phyloP scores from a whole-genome alignment of 345 rosid species.

The Brassica carinata region DNA sequence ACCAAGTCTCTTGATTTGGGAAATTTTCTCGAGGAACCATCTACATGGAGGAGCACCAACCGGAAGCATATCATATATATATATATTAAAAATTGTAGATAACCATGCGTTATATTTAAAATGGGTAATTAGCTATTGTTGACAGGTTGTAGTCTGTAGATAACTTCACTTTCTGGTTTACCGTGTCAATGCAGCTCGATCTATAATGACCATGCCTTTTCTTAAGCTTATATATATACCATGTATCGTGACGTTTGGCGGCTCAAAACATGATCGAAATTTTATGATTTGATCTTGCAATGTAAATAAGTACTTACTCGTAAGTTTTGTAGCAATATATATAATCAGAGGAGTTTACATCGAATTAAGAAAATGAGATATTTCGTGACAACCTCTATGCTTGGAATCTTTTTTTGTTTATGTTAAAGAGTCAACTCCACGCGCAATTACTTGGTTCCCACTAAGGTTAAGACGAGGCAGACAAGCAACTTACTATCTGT shows the following conservation, averaged over 20 bases:
- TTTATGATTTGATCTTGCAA: neutral
- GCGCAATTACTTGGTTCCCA: slow-evolving; percentile 38
- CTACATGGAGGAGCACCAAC: slow-evolving; percentile 12
- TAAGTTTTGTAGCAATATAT: neutral
- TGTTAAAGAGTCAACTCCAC: slow-evolving; percentile 12
- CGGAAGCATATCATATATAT: neutral
- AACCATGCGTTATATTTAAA: neutral
- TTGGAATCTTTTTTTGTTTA: neutral
- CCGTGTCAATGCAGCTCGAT: neutral
- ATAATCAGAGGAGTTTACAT: slow-evolving; percentile 7
- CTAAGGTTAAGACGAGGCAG: slow-evolving; percentile 30
- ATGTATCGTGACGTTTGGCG: neutral
- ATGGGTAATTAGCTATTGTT: neutral
- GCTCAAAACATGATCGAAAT: neutral
- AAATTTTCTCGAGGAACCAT: slow-evolving; percentile 12
- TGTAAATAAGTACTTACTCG: neutral
- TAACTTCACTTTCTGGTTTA: slow-evolving; percentile 17
- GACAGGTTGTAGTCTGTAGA: slow-evolving; percentile 8
- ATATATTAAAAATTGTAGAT: neutral
- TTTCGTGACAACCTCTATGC: neutral
- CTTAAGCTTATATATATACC: neutral
- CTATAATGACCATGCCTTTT: neutral
- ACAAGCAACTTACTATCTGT: slow-evolving; percentile 18
- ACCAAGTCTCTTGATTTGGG: slow-evolving; percentile 16
- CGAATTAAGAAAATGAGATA: slow-evolving; percentile 20